Conservation (phyloP, 2,329 filamentous ascomycete species). For the Neurospora sp. region DNA sequence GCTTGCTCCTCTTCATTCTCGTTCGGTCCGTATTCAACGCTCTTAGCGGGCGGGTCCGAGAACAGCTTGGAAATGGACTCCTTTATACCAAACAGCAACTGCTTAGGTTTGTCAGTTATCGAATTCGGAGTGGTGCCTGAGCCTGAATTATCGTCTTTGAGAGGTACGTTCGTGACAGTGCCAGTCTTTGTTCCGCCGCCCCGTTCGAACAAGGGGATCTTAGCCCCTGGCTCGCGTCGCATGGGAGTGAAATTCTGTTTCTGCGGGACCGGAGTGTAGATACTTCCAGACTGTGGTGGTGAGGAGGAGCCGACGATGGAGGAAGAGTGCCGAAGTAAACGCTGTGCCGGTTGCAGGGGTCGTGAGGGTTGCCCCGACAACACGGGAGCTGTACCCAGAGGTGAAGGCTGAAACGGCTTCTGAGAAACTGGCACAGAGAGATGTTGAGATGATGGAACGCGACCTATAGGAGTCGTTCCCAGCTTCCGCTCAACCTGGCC, state of each 20-base stretch:
- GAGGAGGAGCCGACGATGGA: neutral
- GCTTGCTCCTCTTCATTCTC: neutral
- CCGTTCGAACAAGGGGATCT: constrained; percentile 29
- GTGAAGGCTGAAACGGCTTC: constrained; percentile 2
- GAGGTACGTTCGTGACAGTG: neutral
- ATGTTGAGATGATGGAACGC: constrained; percentile 1
- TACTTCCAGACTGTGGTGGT: constrained; percentile 8
- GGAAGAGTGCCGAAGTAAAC: neutral
- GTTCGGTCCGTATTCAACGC: neutral
- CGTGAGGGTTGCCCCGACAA: constrained; percentile 18
- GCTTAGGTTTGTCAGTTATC: neutral
- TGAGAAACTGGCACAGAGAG: constrained; percentile 3
- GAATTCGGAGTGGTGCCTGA: constrained; percentile 1
- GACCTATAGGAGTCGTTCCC: constrained; percentile 3
- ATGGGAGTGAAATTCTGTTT: constrained; percentile 41
- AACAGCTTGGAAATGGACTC: constrained; percentile 10
- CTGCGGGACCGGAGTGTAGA: constrained; percentile 30
- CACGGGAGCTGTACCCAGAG: neutral
- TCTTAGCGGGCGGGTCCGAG: constrained; percentile 1
- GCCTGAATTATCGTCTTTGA: neutral
- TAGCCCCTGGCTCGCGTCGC: constrained; percentile 18
- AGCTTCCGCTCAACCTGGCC: neutral
- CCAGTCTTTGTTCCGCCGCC: constrained; percentile 15
- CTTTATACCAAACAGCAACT: constrained; percentile 11
- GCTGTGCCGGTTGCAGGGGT: constrained; percentile 20